phyloP scores from a whole-genome alignment of 345 rosid genomes.

The Corchorus capsularis region DNA sequence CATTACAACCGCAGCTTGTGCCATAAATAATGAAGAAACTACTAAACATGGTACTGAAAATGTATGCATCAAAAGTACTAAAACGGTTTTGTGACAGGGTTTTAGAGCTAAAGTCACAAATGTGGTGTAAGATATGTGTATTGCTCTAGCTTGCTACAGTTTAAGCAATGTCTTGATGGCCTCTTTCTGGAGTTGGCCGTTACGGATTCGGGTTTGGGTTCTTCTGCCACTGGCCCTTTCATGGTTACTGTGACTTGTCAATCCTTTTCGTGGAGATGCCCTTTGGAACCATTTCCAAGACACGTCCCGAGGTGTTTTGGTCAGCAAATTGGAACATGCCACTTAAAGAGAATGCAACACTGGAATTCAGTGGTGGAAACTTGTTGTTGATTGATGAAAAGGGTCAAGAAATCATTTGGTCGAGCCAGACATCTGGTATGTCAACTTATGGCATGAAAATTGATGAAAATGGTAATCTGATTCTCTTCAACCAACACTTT shows the following conservation, averaged over 20 bases:
- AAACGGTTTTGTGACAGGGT: too few species aligned
- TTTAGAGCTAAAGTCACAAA: too few species aligned
- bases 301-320: constrained; percentile 1
- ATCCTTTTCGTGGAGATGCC: neutral
- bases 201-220: neutral
- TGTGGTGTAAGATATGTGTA: too few species aligned
- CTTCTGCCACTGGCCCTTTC: neutral
- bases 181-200: neutral
- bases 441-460: constrained; percentile 20
- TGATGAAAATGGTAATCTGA: constrained; percentile 24
- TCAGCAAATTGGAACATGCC: neutral
- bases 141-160: too few species aligned
- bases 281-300: neutral
- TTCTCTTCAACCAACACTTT: constrained; percentile 17
- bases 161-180: too few species aligned
- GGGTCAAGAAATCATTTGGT: constrained; percentile 23
- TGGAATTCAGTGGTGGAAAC: constrained; percentile 24
- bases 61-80: too few species aligned
- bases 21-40: too few species aligned
- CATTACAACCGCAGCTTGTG: too few species aligned
- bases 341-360: constrained; percentile 9
- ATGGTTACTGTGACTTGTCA: neutral
- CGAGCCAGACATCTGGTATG: constrained; percentile 21
- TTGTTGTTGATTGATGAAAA: constrained; percentile 24
- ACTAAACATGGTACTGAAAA: too few species aligned